These are phyloP conservation scores for Xanthoconium purpureum DNA, from an alignment of 768 basidiomycete genomes.

Conservation along the genomic window DNA sequence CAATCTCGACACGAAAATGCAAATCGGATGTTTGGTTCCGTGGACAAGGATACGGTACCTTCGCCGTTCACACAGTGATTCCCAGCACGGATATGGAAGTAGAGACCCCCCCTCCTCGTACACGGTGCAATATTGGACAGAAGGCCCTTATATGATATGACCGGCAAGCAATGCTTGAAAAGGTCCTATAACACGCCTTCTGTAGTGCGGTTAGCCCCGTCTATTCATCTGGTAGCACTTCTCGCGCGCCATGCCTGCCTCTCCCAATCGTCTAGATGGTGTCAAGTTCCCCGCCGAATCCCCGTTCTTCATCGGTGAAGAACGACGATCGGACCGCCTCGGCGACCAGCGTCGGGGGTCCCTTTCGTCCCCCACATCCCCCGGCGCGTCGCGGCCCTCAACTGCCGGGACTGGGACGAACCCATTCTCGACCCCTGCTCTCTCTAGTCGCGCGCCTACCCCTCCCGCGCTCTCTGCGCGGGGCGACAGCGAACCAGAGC, in stretches of 20 bases:
- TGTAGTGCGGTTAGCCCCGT: background rate
- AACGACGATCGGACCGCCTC: conserved; percentile 3
- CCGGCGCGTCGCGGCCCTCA: conserved; percentile 19
- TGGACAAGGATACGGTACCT: conserved; percentile 4
- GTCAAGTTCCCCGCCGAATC: background rate
- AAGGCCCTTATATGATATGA: conserved; percentile 10
- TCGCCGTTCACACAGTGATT: background rate
- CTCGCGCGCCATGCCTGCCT: conserved; percentile 17
- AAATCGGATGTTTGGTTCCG: conserved; percentile 19
- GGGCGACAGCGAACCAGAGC: conserved; percentile 24
- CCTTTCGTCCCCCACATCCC: background rate
- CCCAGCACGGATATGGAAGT: conserved; percentile 1
- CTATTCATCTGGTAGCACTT: background rate
- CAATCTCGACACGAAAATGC: conserved; percentile 20
- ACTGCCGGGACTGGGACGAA: conserved; percentile 33
- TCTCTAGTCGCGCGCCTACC: conserved; percentile 25
- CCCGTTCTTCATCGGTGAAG: conserved; percentile 23
- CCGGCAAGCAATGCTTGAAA: background rate
- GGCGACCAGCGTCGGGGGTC: background rate
- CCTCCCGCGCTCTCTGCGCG: conserved; percentile 5
- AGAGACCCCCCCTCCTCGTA: background rate
- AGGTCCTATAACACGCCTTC: conserved; percentile 5
- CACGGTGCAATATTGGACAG: background rate
- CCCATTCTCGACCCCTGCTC: conserved; percentile 52
- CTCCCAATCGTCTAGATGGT: background rate